Conservation (phyloP, 306 rosid genomes). For the Vicia faba region DNA sequence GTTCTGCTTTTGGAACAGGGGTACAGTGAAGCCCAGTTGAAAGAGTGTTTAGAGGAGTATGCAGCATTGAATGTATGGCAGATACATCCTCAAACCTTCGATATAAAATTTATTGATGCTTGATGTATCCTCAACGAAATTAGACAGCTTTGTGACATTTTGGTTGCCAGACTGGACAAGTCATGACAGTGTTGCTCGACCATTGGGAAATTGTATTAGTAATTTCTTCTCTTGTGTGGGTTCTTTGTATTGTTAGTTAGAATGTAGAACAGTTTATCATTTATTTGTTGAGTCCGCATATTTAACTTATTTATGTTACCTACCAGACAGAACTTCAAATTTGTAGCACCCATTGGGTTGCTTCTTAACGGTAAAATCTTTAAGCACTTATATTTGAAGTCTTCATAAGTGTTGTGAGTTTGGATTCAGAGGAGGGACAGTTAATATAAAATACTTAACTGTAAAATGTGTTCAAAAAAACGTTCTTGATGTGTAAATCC, state of each 20-base stretch:
- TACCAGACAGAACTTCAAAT: neutral
- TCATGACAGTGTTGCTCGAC: slow-evolving; percentile 16
- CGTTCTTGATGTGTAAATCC: too few species aligned
- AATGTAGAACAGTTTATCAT: neutral
- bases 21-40: slow-evolving; percentile 93
- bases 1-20: slow-evolving; percentile 62
- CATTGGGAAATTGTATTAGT: slow-evolving; percentile 23
- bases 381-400: neutral
- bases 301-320: neutral
- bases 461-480: too few species aligned
- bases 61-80: slow-evolving; percentile 99
- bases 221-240: slow-evolving; percentile 19
- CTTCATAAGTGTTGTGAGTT: too few species aligned
- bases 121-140: slow-evolving; percentile 36
- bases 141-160: too few species aligned
- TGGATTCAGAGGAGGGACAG: too few species aligned
- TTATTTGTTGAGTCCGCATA: neutral
- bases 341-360: neutral
- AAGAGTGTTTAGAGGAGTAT: slow-evolving; percentile 94
- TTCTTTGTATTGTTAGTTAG: slow-evolving; percentile 31
- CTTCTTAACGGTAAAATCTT: slow-evolving; percentile 1
- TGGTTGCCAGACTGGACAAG: too few species aligned
- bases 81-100: slow-evolving; percentile 90
- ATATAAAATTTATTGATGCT: slow-evolving; percentile 87
- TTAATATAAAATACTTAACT: too few species aligned